These are phyloP conservation scores for Didymellaceae sp. DNA, from an alignment of 2,329 filamentous ascomycete genomes.

Conservation along the genomic window DNA sequence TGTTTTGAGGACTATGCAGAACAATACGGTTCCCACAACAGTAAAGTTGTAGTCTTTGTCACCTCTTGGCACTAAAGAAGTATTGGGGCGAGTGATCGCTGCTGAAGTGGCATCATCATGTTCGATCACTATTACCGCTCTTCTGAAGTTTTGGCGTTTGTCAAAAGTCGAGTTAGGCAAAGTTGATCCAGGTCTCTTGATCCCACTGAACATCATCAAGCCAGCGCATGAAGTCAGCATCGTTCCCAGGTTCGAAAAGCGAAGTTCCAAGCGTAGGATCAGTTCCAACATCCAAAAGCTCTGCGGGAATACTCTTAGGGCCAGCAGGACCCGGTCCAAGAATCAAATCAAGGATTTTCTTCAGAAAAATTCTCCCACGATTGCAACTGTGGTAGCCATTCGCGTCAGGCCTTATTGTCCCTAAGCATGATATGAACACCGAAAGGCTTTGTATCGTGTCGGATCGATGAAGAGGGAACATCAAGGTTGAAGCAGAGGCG, in stretches of 20 bases:
- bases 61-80: too few species aligned
- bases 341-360: constrained; percentile 53
- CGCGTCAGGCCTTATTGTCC: constrained; percentile 47
- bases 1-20: too few species aligned
- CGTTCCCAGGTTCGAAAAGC: constrained; percentile 44
- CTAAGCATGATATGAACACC: constrained; percentile 54
- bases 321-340: constrained; percentile 36
- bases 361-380: constrained; percentile 51
- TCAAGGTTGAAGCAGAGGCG: constrained; percentile 25
- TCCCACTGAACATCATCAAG: constrained; percentile 54
- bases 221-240: constrained; percentile 54
- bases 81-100: too few species aligned
- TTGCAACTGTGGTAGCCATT: constrained; percentile 52
- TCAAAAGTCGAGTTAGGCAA: constrained; percentile 19
- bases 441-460: constrained; percentile 55
- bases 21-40: too few species aligned
- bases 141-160: too few species aligned
- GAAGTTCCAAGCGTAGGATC: constrained; percentile 46
- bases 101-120: too few species aligned
- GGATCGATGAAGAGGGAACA: constrained; percentile 49
- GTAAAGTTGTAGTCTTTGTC: too few species aligned
- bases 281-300: constrained; percentile 5
- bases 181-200: constrained; percentile 41
- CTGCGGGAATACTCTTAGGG: constrained; percentile 5
- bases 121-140: too few species aligned